Percentiles rank a stretch among this genome's conserved stretches.
Conservation (phyloP, 75 land plant genomes). For the Picea sitchensis region DNA sequence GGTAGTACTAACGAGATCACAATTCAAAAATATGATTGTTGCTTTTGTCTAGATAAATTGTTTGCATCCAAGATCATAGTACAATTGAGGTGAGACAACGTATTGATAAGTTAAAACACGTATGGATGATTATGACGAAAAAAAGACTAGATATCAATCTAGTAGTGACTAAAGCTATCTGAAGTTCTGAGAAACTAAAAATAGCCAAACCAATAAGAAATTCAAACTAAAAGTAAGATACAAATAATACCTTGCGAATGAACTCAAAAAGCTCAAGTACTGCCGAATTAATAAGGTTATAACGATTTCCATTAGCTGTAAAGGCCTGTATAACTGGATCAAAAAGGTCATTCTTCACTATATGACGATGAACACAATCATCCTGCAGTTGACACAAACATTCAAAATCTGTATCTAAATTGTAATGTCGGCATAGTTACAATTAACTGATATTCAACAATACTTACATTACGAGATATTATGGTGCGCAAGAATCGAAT, state of each 20-base stretch:
- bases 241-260: conserved; percentile 68
- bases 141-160: not conserved
- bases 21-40: too few relatives aligned
- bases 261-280: conserved; percentile 83
- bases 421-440: too few relatives aligned
- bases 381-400: conserved; percentile 52
- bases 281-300: conserved; percentile 86
- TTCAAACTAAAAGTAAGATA: not conserved
- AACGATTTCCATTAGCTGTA: conserved; percentile 80
- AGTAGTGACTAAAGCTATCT: too few relatives aligned
- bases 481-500: conserved; percentile 80
- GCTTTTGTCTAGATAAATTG: too few relatives aligned
- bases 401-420: too few relatives aligned
- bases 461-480: conserved; percentile 73
- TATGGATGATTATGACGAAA: too few relatives aligned
- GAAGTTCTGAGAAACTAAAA: too few relatives aligned
- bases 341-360: conserved; percentile 74
- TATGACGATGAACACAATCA: conserved; percentile 63
- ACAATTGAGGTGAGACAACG: too few relatives aligned
- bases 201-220: too few relatives aligned
- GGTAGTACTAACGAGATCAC: not conserved
- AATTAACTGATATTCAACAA: too few relatives aligned
- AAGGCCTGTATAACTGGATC: conserved; percentile 81
- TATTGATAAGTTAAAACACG: too few relatives aligned
- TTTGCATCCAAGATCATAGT: too few relatives aligned